Percentiles rank a stretch among this genome's conserved stretches.
These are phyloP conservation scores for Opeltia flavorubescens DNA, from an alignment of 495 filamentous ascomycete species.

Conservation along the genomic window DNA sequence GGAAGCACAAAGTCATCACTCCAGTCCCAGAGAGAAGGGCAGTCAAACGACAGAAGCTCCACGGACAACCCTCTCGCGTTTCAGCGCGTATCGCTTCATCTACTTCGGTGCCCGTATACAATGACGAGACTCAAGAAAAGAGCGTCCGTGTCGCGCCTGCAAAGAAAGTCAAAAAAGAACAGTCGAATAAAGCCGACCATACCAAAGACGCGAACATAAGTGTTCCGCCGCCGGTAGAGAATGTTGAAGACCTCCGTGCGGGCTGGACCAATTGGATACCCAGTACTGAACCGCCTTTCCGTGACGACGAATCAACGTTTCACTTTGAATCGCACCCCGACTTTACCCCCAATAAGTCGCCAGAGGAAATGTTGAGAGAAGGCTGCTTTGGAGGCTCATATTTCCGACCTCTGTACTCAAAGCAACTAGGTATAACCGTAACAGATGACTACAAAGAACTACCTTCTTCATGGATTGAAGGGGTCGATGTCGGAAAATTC, in stretches of 20 bases:
- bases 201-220: not conserved
- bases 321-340: conserved; percentile 26
- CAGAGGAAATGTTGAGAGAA: conserved; percentile 31
- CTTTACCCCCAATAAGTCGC: conserved; percentile 35
- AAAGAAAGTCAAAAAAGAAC: not conserved
- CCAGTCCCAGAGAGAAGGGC: not conserved
- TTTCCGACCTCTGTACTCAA: conserved; percentile 29
- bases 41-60: conserved; percentile 15
- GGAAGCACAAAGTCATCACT: conserved; percentile 7
- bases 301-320: conserved; percentile 24
- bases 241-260: conserved; percentile 20
- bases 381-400: conserved; percentile 34
- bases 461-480: conserved; percentile 24
- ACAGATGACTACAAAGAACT: conserved; percentile 28
- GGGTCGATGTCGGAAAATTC: conserved; percentile 21
- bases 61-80: conserved; percentile 16
- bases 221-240: conserved; percentile 11
- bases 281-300: conserved; percentile 20
- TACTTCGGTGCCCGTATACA: conserved; percentile 14
- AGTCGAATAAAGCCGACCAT: not conserved
- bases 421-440: conserved; percentile 23
- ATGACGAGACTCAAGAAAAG: conserved; percentile 9
- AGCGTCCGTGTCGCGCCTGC: not conserved
- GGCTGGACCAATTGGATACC: conserved; percentile 29
- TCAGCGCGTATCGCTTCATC: conserved; percentile 23